Conservation (phyloP, 73 alveolate species). For the Uronychia binucleata region DNA sequence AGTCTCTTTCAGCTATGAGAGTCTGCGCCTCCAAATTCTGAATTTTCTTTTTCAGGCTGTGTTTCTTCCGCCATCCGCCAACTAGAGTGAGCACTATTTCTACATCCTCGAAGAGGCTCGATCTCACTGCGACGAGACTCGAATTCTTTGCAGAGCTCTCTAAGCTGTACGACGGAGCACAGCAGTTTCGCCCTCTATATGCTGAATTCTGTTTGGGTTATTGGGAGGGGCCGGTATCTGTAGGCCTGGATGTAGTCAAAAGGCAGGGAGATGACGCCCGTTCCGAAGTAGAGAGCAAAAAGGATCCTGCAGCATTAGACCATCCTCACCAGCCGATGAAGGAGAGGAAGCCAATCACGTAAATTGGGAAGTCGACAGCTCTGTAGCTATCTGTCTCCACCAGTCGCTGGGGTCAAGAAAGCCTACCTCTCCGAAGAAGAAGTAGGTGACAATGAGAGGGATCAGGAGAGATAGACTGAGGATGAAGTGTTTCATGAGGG, state of each 20-base stretch:
- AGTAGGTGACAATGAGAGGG: not conserved
- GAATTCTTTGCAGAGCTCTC: not conserved
- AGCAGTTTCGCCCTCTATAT: not conserved
- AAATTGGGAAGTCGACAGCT: not conserved
- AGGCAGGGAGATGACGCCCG: not conserved
- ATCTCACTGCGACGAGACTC: not conserved
- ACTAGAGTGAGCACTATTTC: not conserved
- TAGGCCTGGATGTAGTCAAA: not conserved
- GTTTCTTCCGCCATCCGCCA: not conserved
- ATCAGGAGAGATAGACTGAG: not conserved
- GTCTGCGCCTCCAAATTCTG: not conserved
- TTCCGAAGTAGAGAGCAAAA: not conserved
- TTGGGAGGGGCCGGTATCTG: not conserved
- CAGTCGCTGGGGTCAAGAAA: not conserved
- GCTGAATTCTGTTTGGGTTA: not conserved
- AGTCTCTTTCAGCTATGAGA: not conserved
- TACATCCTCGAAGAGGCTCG: not conserved
- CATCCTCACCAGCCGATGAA: not conserved
- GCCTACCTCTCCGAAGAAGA: not conserved
- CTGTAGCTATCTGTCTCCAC: not conserved
- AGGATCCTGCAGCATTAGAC: too few species aligned
- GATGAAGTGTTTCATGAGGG: not conserved
- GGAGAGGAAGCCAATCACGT: not conserved
- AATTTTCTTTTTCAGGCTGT: not conserved
- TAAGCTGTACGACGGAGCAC: not conserved